A percentile compares a stretch with the other conserved stretches of the same genome.
These are phyloP conservation scores for Decorospora gaudefroyi DNA, from an alignment of 2,329 filamentous ascomycete genomes.

Conservation along the genomic window DNA sequence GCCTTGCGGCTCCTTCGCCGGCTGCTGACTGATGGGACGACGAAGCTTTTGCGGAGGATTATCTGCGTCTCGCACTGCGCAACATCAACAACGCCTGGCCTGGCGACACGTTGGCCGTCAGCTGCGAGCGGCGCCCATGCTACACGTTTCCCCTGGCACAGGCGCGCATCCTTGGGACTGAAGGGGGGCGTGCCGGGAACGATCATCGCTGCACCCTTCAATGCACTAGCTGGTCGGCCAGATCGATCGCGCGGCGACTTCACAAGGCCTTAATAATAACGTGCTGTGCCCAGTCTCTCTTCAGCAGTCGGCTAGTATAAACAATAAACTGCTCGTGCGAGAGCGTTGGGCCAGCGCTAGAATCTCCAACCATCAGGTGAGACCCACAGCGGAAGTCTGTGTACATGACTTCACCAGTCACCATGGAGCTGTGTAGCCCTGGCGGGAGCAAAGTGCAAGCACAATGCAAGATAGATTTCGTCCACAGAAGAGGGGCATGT, in stretches of 20 bases:
- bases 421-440: constrained; percentile 4
- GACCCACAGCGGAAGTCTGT: neutral
- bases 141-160: constrained; percentile 1
- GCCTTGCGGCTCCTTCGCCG: constrained; percentile 19
- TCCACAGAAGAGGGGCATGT: constrained; percentile 3
- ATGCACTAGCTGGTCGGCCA: constrained; percentile 18
- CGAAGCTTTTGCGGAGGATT: neutral
- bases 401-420: constrained; percentile 3
- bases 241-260: constrained; percentile 32
- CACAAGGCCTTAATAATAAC: constrained; percentile 1
- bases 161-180: neutral
- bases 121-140: neutral
- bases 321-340: neutral
- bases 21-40: constrained; percentile 17
- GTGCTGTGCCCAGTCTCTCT: neutral
- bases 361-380: too few relatives aligned
- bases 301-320: constrained; percentile 1
- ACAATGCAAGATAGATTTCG: constrained; percentile 2
- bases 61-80: neutral
- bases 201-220: constrained; percentile 24
- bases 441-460: neutral
- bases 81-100: neutral
- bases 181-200: constrained; percentile 11
- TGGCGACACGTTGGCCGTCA: too few relatives aligned
- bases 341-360: constrained; percentile 3